Conservation (phyloP, 495 filamentous ascomycete species). For the Aspergillus olivimuriae region DNA sequence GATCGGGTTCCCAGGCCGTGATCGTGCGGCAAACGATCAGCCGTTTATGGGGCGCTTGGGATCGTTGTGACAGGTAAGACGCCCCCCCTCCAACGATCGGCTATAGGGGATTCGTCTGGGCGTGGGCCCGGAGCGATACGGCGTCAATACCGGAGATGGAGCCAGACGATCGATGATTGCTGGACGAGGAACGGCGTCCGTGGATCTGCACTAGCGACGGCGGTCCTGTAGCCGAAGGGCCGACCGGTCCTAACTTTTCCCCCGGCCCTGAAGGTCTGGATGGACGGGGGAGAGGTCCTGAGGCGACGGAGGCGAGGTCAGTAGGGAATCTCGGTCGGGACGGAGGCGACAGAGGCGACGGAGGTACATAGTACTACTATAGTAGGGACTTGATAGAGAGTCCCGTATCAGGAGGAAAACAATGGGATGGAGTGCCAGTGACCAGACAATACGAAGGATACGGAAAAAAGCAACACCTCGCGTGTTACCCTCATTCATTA, state of each 20-base stretch:
- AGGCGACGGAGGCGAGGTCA: too few relatives aligned
- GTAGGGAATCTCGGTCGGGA: neutral
- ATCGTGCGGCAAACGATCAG: constrained; percentile 28
- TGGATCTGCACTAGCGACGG: constrained; percentile 25
- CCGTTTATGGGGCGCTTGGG: constrained; percentile 27
- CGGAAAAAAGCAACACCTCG: constrained; percentile 5
- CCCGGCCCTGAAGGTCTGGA: too few relatives aligned
- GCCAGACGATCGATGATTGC: constrained; percentile 25
- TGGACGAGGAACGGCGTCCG: constrained; percentile 17
- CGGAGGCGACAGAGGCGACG: too few relatives aligned
- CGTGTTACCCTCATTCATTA: constrained; percentile 27
- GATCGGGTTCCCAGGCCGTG: constrained; percentile 22
- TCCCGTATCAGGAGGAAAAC: too few relatives aligned
- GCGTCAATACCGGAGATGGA: neutral
- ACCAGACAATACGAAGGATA: neutral
- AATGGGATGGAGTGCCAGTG: constrained; percentile 1
- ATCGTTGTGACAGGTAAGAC: constrained; percentile 27
- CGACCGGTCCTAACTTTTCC: constrained; percentile 7
- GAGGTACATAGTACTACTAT: neutral
- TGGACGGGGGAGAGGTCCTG: neutral
- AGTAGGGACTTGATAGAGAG: too few relatives aligned
- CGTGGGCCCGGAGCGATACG: neutral
- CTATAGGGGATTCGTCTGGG: constrained; percentile 16
- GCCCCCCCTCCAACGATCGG: neutral
- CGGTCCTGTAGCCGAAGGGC: constrained; percentile 20